Conservation (phyloP, 2,329 filamentous ascomycete genomes). For the Sporothrix brasiliensis region DNA sequence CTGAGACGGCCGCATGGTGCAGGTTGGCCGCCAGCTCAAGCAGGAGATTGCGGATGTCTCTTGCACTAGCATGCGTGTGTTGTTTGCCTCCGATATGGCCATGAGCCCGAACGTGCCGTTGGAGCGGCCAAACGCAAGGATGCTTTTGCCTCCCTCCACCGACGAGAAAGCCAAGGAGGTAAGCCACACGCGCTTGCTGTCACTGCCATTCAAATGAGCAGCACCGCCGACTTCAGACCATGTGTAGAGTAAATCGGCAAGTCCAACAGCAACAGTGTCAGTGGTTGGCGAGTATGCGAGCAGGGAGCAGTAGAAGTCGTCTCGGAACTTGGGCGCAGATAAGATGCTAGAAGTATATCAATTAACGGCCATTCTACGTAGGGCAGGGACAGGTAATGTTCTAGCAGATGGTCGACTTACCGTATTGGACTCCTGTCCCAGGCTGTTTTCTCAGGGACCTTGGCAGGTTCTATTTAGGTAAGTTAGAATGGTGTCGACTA, state of each 20-base stretch:
- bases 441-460: neutral
- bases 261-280: conserved; percentile 78
- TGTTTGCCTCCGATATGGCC: conserved; percentile 65
- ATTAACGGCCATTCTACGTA: neutral
- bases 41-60: conserved; percentile 76
- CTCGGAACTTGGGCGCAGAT: conserved; percentile 83
- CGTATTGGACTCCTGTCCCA: neutral
- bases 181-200: conserved; percentile 61
- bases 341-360: conserved; percentile 66
- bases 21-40: conserved; percentile 75
- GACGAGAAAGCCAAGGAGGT: conserved; percentile 94
- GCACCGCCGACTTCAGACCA: conserved; percentile 82
- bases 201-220: conserved; percentile 53
- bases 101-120: conserved; percentile 76
- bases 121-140: conserved; percentile 82
- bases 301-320: conserved; percentile 94
- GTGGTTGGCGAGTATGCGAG: conserved; percentile 79
- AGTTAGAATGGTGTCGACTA: neutral
- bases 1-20: conserved; percentile 55
- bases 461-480: neutral
- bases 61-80: conserved; percentile 60
- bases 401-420: neutral
- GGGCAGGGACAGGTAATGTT: neutral
- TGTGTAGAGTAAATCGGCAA: conserved; percentile 77
- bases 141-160: conserved; percentile 69